Conservation (phyloP, 805 yeast genomes). For the Clavispora asparagi region DNA sequence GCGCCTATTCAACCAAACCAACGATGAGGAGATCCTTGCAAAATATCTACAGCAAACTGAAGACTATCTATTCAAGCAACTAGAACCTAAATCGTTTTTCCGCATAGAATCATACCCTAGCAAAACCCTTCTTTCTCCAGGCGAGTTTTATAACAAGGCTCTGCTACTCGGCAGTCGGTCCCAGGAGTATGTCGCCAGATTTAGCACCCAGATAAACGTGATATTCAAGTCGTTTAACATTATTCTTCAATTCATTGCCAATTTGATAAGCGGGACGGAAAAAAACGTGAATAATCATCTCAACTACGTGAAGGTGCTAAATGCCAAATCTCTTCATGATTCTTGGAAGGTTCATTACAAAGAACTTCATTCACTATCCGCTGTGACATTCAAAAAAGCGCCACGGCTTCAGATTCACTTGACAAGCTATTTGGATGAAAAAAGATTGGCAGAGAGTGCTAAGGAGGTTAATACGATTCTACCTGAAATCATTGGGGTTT, state of each 20-base stretch:
- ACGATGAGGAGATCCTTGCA: slow-evolving; percentile 7
- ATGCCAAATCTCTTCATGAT: slow-evolving; percentile 37
- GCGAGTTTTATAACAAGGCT: slow-evolving; percentile 2
- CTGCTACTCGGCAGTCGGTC: neutral
- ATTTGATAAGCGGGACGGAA: slow-evolving; percentile 46
- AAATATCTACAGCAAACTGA: slow-evolving; percentile 11
- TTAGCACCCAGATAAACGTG: slow-evolving; percentile 30
- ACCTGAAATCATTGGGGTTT: slow-evolving; percentile 26
- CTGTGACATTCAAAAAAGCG: slow-evolving; percentile 17
- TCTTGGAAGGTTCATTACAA: slow-evolving; percentile 30
- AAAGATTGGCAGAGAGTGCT: slow-evolving; percentile 26
- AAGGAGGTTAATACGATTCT: slow-evolving; percentile 20
- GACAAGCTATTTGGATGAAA: slow-evolving; percentile 26
- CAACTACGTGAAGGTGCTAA: slow-evolving; percentile 32
- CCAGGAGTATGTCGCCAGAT: slow-evolving; percentile 22
- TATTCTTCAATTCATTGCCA: slow-evolving; percentile 45
- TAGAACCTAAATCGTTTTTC: neutral
- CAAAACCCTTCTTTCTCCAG: slow-evolving; percentile 20
- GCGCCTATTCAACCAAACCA: slow-evolving; percentile 41
- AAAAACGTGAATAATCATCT: slow-evolving; percentile 38
- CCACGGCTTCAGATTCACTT: slow-evolving; percentile 31
- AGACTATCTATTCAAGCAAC: neutral
- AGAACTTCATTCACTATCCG: slow-evolving; percentile 13
- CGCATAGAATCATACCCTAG: neutral
- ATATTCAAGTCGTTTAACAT: slow-evolving; percentile 44